A percentile compares a stretch with the other conserved stretches of the same genome.
Evolutionary conservation across 108 stramenopile genomes (phyloP).

Genomic region (Discostella stelligeroides): DNA sequence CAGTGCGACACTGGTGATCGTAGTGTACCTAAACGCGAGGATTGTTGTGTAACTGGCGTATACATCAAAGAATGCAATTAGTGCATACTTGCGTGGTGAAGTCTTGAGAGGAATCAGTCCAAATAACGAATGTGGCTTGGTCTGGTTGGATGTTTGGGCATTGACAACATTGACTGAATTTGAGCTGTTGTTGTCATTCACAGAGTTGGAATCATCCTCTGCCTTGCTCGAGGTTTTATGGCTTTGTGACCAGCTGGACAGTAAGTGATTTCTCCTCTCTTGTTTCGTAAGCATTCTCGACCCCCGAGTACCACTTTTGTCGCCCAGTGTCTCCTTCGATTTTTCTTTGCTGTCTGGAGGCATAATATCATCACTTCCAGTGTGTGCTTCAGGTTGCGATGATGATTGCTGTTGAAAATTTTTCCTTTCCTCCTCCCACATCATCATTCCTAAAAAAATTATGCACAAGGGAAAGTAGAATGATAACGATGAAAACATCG

Average conservation of each 20-base stretch:
- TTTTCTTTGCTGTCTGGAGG: neutral
- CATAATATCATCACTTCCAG: neutral
- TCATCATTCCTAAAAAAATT: slow-evolving; percentile 18
- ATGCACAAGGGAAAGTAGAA: slow-evolving; percentile 56
- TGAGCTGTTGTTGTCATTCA: neutral
- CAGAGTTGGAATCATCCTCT: neutral
- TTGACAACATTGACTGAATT: slow-evolving; percentile 3
- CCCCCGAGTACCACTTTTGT: neutral
- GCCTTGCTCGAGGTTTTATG: neutral
- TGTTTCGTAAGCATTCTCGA: slow-evolving; percentile 6
- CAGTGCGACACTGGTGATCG: slow-evolving; percentile 89
- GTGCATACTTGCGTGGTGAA: slow-evolving; percentile 27
- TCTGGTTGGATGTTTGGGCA: neutral
- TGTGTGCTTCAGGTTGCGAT: neutral
- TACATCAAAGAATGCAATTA: slow-evolving; percentile 64
- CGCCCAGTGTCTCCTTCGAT: too few species aligned
- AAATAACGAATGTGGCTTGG: slow-evolving; percentile 34
- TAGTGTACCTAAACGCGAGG: slow-evolving; percentile 85
- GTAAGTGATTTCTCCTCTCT: slow-evolving; percentile 14
- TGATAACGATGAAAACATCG: slow-evolving; percentile 62
- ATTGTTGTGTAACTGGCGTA: slow-evolving; percentile 74
- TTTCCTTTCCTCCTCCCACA: slow-evolving; percentile 9
- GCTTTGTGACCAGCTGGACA: slow-evolving; percentile 20
- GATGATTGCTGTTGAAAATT: neutral
- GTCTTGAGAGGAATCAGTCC: slow-evolving; percentile 36